Evolutionary conservation across 257 asterid genomes (phyloP), one percentile per base, ranked within the genome.

Genomic region (Sherardia arvensis): DNA sequence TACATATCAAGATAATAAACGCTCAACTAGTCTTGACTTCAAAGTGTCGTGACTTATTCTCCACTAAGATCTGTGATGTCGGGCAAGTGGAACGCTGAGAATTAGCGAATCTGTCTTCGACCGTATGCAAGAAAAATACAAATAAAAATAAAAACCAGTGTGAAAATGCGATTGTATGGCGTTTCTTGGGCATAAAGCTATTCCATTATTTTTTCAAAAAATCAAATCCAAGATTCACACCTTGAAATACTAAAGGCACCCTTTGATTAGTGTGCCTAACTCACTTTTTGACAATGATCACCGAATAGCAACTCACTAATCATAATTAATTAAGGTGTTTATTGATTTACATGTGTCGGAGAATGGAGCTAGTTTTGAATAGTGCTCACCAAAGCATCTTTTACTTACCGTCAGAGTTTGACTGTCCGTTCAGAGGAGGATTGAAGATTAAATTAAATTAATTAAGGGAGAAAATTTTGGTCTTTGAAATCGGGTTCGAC

Each of bases 211-310:
- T n/a, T n/a, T n/a, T 33, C 18, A 22, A 15, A 47, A 38, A 59
- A 28, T 69, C 23, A 33, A 71, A 66, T 66, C 68, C 68, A 71
- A 73, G 65, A 66, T 71, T 58, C 68, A 72, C 65, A 18, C 70
- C 22, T 73, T 64, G 51, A 53, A 53, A 21, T 22, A 23, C 56
- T 49, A 18, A 47, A 47, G 21, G 77, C 67, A 70, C 70, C 36
- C 53, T 21, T 49, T 49, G 20, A 49, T 64, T 23, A n/a, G 56
- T 66, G 68, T 62, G 73, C 79, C 83, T 45, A 67, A 77, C 77
- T 65, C 45, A n/a, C 10, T 64, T n/a, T 28, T 28, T 28, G 45
- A 64, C 68, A 48, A 58, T 15, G 27, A 58, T 10, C 62, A 58
- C 45, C 34, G n/a, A 58, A 58, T 29, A 15, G 34, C 36, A 56